Evolutionary conservation across 225 moss, liverwort and hornwort genomes (phyloP).

Genomic region (Polytrichum commune): DNA sequence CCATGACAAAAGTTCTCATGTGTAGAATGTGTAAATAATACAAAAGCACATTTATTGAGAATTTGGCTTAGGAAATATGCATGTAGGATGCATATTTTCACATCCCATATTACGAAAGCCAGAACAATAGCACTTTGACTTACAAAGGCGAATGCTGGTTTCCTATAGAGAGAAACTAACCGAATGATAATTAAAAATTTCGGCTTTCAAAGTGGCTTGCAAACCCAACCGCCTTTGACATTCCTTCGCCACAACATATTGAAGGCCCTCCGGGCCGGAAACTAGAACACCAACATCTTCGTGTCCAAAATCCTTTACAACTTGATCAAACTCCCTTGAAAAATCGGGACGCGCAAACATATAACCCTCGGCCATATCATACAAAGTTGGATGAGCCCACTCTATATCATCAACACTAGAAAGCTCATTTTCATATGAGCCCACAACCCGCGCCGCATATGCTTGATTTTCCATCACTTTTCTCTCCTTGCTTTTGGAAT

Average conservation of each 20-base stretch:
- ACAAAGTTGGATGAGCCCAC: background rate
- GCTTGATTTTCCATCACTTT: too few relatives aligned
- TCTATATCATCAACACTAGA: background rate
- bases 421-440: too few relatives aligned
- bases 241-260: background rate
- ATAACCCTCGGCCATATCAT: background rate
- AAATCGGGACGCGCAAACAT: background rate
- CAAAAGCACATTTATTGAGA: too few relatives aligned
- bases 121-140: too few relatives aligned
- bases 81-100: too few relatives aligned
- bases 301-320: background rate
- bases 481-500: background rate
- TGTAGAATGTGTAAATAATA: too few relatives aligned
- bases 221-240: background rate
- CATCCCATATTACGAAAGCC: too few relatives aligned
- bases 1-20: too few relatives aligned
- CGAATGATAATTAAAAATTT: background rate
- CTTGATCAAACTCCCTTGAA: background rate
- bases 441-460: too few relatives aligned
- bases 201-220: too few relatives aligned
- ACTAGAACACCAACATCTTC: slow-evolving; percentile 1
- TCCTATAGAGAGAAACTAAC: background rate
- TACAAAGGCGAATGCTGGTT: too few relatives aligned
- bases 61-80: too few relatives aligned
- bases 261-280: background rate